A percentile compares a stretch with the other conserved stretches of the same genome.
Conservation (phyloP, 805 yeast species). For the Pichia thaimueangensis region DNA sequence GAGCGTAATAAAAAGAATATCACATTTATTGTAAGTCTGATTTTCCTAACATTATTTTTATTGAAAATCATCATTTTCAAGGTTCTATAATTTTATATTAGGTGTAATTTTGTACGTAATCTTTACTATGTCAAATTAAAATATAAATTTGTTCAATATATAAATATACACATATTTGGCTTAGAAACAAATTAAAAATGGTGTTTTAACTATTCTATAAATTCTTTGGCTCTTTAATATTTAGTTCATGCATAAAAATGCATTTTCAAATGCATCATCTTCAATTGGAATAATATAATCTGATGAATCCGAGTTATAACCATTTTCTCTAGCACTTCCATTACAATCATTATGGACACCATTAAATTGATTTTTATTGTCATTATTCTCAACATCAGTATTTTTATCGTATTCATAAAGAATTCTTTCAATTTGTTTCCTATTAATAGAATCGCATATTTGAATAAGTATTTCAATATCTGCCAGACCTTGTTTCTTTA, state of each 20-base stretch:
- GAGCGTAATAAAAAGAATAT: slow-evolving; percentile 9
- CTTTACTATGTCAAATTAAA: no score
- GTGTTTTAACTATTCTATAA: no score
- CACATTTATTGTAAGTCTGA: not conserved
- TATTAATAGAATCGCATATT: slow-evolving; percentile 6
- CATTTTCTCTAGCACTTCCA: not conserved
- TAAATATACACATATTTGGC: no score
- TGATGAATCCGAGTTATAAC: not conserved
- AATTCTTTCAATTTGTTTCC: slow-evolving; percentile 10
- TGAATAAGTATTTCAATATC: slow-evolving; percentile 7
- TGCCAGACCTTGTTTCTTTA: slow-evolving; percentile 11
- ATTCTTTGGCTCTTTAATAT: not conserved
- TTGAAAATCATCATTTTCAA: no score
- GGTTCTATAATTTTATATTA: no score
- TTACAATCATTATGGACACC: no score
- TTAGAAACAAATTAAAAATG: no score
- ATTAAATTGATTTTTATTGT: no score
- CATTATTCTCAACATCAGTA: not conserved
- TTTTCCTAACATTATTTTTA: not conserved
- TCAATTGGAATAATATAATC: slow-evolving; percentile 8
- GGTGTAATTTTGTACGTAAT: no score
- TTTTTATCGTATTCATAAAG: slow-evolving; percentile 8
- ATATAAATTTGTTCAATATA: no score
- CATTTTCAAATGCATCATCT: slow-evolving; percentile 3
- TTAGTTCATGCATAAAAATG: slow-evolving; percentile 1